phyloP scores from a whole-genome alignment of 345 rosid genomes.

The Hypericum perforatum region DNA sequence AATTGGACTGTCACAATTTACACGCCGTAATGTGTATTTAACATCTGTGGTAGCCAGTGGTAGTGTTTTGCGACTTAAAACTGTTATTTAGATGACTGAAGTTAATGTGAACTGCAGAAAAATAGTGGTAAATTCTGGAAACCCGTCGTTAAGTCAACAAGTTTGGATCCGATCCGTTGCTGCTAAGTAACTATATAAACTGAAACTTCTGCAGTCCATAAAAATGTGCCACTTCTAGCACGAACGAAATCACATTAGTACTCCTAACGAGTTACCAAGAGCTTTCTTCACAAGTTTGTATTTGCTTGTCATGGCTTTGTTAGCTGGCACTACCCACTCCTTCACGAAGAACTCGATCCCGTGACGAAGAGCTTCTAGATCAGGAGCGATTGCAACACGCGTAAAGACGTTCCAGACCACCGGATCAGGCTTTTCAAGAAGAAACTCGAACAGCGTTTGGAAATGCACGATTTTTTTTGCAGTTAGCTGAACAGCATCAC shows the following conservation, averaged over 20 bases:
- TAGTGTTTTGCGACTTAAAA: no score
- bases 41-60: no score
- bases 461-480: conserved; percentile 69
- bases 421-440: conserved; percentile 56
- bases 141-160: no score
- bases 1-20: conserved; percentile 13
- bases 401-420: conserved; percentile 69
- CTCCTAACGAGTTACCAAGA: conserved; percentile 49
- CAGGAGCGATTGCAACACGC: conserved; percentile 52
- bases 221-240: neutral
- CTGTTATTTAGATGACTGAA: no score
- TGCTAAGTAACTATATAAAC: no score
- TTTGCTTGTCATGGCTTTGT: conserved; percentile 29
- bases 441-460: conserved; percentile 65
- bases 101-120: no score
- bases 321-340: conserved; percentile 53
- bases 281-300: conserved; percentile 73
- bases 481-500: conserved; percentile 41
- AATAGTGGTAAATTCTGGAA: no score
- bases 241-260: conserved; percentile 40
- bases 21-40: no score
- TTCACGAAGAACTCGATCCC: conserved; percentile 64
- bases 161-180: no score
- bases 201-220: no score
- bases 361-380: conserved; percentile 54